Percentiles rank a stretch among this genome's conserved stretches.
These are phyloP conservation scores for Penicillium rolfsii DNA, from an alignment of 2,329 filamentous ascomycete species.

Conservation along the genomic window DNA sequence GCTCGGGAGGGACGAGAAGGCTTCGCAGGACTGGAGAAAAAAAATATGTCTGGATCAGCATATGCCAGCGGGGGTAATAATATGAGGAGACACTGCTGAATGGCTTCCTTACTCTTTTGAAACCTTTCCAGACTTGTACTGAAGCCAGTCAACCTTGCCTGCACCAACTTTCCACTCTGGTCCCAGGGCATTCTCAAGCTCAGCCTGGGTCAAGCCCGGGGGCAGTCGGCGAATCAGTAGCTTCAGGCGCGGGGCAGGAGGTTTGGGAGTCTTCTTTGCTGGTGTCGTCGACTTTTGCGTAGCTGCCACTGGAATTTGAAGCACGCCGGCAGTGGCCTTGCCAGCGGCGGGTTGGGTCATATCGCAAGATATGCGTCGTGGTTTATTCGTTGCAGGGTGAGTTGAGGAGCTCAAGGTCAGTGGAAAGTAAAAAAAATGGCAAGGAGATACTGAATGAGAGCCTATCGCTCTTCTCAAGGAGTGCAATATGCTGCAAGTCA, in stretches of 20 bases:
- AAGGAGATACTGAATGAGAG: not conserved
- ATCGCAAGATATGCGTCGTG: not conserved
- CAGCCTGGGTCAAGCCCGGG: slow-evolving; percentile 77
- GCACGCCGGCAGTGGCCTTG: slow-evolving; percentile 55
- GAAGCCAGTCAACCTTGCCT: slow-evolving; percentile 83
- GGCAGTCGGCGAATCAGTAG: slow-evolving; percentile 82
- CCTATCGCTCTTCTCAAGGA: not conserved
- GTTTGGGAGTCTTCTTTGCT: slow-evolving; percentile 50
- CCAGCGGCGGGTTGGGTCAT: slow-evolving; percentile 36
- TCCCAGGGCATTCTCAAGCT: slow-evolving; percentile 74
- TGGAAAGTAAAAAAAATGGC: too few species aligned
- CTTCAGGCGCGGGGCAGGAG: slow-evolving; percentile 71
- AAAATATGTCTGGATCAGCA: not conserved
- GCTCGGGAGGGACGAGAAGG: slow-evolving; percentile 78
- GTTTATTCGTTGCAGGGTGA: not conserved
- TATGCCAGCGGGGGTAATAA: not conserved
- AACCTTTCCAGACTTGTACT: slow-evolving; percentile 73
- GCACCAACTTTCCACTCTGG: slow-evolving; percentile 79
- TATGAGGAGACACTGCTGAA: not conserved
- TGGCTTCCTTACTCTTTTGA: slow-evolving; percentile 70
- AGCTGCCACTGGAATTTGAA: slow-evolving; percentile 55
- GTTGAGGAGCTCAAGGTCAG: not conserved
- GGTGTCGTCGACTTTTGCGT: slow-evolving; percentile 51
- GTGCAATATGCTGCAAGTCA: not conserved
- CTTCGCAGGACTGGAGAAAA: slow-evolving; percentile 69